phyloP scores from a whole-genome alignment of 139 green algal genomes.

The Nannochloris sp. region DNA sequence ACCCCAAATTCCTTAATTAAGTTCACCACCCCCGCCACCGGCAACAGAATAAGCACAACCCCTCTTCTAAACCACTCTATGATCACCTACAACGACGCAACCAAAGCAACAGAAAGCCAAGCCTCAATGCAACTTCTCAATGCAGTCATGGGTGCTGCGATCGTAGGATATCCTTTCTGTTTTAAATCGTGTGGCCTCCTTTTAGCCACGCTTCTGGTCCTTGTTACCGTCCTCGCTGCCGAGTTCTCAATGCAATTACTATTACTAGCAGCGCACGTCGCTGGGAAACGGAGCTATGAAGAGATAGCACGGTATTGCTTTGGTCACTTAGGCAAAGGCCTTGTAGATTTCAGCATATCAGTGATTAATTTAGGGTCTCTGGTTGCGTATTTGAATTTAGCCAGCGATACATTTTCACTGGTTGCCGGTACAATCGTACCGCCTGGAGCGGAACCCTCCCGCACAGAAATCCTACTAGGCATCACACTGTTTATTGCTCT shows the following conservation, averaged over 20 bases:
- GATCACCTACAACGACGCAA: background rate
- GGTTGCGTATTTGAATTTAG: constrained; percentile 77
- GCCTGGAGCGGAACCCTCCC: constrained; percentile 64
- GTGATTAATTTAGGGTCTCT: constrained; percentile 41
- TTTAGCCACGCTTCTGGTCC: constrained; percentile 58
- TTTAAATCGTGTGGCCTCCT: constrained; percentile 48
- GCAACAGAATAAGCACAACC: too few species aligned
- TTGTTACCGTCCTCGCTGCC: constrained; percentile 48
- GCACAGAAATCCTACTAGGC: constrained; percentile 44
- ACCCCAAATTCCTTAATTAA: too few species aligned
- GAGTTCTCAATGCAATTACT: constrained; percentile 68
- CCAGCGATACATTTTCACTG: constrained; percentile 62
- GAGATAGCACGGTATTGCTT: constrained; percentile 42
- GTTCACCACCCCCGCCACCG: too few species aligned
- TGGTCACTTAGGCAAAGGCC: constrained; percentile 15
- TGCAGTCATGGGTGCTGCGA: constrained; percentile 53
- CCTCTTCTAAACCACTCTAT: too few species aligned
- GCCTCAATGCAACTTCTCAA: constrained; percentile 20
- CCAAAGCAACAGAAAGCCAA: background rate
- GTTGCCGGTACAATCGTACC: constrained; percentile 74
- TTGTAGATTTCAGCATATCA: constrained; percentile 22
- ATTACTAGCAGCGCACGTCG: constrained; percentile 58
- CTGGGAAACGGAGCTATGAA: constrained; percentile 51
- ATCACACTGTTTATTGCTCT: constrained; percentile 59
- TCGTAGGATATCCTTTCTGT: constrained; percentile 54